These are phyloP conservation scores for Gnomoniopsis sp. DNA, from an alignment of 2,329 filamentous ascomycete genomes.

Conservation along the genomic window DNA sequence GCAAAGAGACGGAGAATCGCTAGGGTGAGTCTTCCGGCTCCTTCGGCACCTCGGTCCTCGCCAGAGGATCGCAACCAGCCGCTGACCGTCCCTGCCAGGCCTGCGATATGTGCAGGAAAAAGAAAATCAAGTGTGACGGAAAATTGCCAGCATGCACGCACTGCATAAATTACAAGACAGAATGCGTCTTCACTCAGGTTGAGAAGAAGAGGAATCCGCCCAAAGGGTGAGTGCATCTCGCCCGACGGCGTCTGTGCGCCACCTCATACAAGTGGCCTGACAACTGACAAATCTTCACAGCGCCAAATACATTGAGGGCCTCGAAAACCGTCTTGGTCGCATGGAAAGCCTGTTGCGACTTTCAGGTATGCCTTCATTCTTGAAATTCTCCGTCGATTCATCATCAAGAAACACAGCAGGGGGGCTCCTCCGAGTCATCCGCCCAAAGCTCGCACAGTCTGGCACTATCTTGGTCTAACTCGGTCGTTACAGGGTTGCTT, in stretches of 20 bases:
- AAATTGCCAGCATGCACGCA: conserved; percentile 93
- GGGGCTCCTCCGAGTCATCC: not conserved
- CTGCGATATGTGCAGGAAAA: conserved; percentile 95
- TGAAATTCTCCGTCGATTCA: not conserved
- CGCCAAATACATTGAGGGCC: conserved; percentile 95
- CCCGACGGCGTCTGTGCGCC: not conserved
- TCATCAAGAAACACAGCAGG: not conserved
- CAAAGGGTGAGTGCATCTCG: conserved; percentile 68
- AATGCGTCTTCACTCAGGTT: conserved; percentile 95
- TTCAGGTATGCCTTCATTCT: conserved; percentile 53
- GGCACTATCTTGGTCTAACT: conserved; percentile 9
- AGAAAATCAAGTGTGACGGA: conserved; percentile 97
- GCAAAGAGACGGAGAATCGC: conserved; percentile 87
- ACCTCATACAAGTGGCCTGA: not conserved
- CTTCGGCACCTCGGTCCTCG: not conserved
- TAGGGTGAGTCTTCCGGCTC: conserved; percentile 54
- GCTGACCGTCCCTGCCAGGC: conserved; percentile 50
- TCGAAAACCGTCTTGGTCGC: conserved; percentile 90
- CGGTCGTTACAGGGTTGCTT: conserved; percentile 68
- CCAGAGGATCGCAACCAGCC: conserved; percentile 12
- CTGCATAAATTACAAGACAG: conserved; percentile 96
- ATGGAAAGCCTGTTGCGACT: conserved; percentile 91
- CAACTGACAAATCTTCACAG: conserved; percentile 38
- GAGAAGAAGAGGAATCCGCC: conserved; percentile 98
- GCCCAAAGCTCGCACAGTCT: not conserved